Evolutionary conservation across 805 yeast genomes (phyloP), one percentile per base, ranked within the genome.

Genomic region (Saccharomyces eubayanus): DNA sequence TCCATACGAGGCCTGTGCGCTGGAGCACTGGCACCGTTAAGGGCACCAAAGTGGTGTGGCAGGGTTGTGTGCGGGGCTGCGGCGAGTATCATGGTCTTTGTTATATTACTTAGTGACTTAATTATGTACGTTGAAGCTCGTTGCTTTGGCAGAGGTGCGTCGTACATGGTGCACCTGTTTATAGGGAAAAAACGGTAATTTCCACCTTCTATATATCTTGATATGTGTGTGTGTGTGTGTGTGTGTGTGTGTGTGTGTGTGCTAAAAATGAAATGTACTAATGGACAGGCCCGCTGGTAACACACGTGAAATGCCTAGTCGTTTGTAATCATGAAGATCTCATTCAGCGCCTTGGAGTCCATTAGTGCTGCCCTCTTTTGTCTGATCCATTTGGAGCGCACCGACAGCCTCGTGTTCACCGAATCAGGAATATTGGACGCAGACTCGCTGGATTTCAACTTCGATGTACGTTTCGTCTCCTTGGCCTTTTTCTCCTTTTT

Each of bases 291-390:
- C 40, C 12, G 40, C 40, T 31, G 40, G 16, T 31, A n/a, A 31
- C 40, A 31, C 40, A 31, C n/a, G 14, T 31, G 16, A 21, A 36
- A 36, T 16, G 43, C 10, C 40, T 51, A 60, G 50, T 51, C 56
- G 57, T 76, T 78, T 28, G 85, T 75, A 48, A 90, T 81, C 97
- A 92, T 92, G 66, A 92, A 88, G 54, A 92, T 92, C 71, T 92
- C 98, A 61, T 88, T 89, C 57, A 92, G 77, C 12, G 96, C 90
- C 68, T 89, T 84, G 2, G 86, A 79, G 67, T 92, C 98, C 83
- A 86, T 81, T 0, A 91, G 89, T 1, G 97, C 92, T 10, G 96
- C 94, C 62, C 94, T 79, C 68, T 92, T 92, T 68, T 90, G 96
- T 59, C 79, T 85, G 53, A 92, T 91, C 85, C 89, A 91, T 68